Evolutionary conservation across 2,329 filamentous ascomycete genomes (phyloP), one percentile per base, ranked within the genome.

Genomic region (Fusarium papillatum): DNA sequence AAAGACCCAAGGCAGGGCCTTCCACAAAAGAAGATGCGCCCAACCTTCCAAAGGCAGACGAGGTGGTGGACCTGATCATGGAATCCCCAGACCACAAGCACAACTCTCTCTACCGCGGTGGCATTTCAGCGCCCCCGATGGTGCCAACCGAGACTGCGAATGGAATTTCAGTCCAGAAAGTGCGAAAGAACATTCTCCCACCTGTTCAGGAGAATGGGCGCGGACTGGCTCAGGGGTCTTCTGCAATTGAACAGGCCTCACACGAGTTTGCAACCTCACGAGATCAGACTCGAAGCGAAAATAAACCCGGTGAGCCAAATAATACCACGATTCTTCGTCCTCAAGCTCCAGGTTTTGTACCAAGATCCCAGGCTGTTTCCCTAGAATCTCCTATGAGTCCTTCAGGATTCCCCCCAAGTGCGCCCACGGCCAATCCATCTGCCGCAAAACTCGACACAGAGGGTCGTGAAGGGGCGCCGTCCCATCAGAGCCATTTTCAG

Each of bases 321-420:
- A 46, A 41, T 24, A 41, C 29, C 29, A 38, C 39, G 43, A 39
- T 17, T 11, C 73, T 80, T 71, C 69, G 70, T n/a, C 76, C 78
- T 10, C 62, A 80, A 38, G 78, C 75, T 34, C 68, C 71, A 24
- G 68, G 64, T 7, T 77, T 80, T 34, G 55, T 67, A 17, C 75
- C 74, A 11, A 29, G 7, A 16, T 48, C 59, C 11, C 48, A 22
- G 14, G 19, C 13, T 41, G 13, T 48, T 22, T 64, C 63, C 13
- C 29, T 41, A 26, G n/a, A 11, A n/a, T 53, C 57, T 66, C n/a
- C 63, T 16, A 43, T 38, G 64, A 59, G 29, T 17, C 59, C 65
- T 17, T 16, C 36, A 5, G 16, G 61, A 22, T 53, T 24, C 13
- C 17, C 26, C 31, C 19, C 36, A n/a, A 24, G 7, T 36, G 29